A percentile compares a stretch with the other conserved stretches of the same genome.
These are phyloP conservation scores for Monilinia fructicola DNA, from an alignment of 2,329 filamentous ascomycete genomes.

Conservation along the genomic window DNA sequence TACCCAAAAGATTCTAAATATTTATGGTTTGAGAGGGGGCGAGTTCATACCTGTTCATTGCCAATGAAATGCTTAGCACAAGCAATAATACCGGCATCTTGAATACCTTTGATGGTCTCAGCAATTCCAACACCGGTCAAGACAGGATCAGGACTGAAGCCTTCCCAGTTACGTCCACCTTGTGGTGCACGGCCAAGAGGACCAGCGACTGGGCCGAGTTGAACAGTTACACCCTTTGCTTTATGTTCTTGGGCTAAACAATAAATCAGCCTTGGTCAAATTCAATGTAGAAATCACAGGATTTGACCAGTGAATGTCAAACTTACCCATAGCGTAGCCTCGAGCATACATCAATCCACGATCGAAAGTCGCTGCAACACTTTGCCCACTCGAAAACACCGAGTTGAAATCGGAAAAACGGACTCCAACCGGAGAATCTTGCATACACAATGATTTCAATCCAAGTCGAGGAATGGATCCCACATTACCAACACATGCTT, in stretches of 20 bases:
- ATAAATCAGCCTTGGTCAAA: background rate
- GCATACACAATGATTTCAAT: constrained; percentile 40
- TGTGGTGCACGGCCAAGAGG: constrained; percentile 65
- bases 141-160: constrained; percentile 66
- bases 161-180: constrained; percentile 70
- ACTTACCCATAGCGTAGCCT: constrained; percentile 48
- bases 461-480: constrained; percentile 39
- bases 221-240: constrained; percentile 71
- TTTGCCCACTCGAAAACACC: constrained; percentile 69
- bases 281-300: background rate
- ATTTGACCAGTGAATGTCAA: background rate
- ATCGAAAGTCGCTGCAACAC: constrained; percentile 70
- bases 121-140: constrained; percentile 71
- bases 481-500: constrained; percentile 39
- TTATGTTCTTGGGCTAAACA: constrained; percentile 56
- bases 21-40: background rate
- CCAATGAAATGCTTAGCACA: constrained; percentile 72
- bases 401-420: constrained; percentile 63
- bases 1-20: background rate
- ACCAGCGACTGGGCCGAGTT: constrained; percentile 73
- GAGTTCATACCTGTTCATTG: constrained; percentile 65
- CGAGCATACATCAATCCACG: constrained; percentile 56
- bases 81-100: constrained; percentile 78
- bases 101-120: constrained; percentile 75
- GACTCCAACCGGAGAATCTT: constrained; percentile 40